phyloP scores from a whole-genome alignment of 768 basidiomycete species.

The Gautieria morchelliformis region DNA sequence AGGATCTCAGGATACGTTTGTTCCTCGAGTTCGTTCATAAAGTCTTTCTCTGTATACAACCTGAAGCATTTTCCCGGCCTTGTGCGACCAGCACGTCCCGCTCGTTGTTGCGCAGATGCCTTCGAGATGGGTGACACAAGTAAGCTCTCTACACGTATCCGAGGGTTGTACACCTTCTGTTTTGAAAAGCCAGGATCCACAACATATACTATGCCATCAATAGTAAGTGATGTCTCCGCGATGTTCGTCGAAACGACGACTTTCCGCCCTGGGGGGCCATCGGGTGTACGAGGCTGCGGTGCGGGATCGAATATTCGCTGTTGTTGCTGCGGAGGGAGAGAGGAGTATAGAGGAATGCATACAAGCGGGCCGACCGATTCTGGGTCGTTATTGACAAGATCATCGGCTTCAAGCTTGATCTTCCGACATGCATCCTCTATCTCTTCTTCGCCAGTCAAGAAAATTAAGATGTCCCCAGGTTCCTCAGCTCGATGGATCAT shows the following conservation, averaged over 20 bases:
- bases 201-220: slow-evolving; percentile 99
- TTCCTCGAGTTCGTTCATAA: slow-evolving; percentile 90
- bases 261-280: slow-evolving; percentile 82
- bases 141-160: slow-evolving; percentile 90
- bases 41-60: slow-evolving; percentile 94
- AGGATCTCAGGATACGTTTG: slow-evolving; percentile 97
- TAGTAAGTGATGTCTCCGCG: slow-evolving; percentile 94
- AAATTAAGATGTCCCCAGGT: slow-evolving; percentile 84
- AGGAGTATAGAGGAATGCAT: slow-evolving; percentile 92
- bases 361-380: slow-evolving; percentile 74
- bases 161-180: slow-evolving; percentile 96
- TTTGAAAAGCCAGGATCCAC: slow-evolving; percentile 97
- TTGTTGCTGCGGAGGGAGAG: slow-evolving; percentile 88
- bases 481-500: slow-evolving; percentile 98
- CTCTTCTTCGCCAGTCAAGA: slow-evolving; percentile 97
- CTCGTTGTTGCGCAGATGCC: slow-evolving; percentile 91
- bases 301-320: slow-evolving; percentile 94
- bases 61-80: slow-evolving; percentile 96
- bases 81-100: slow-evolving; percentile 93
- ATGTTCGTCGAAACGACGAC: slow-evolving; percentile 95
- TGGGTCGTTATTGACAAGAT: slow-evolving; percentile 60
- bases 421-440: slow-evolving; percentile 95
- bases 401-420: slow-evolving; percentile 86
- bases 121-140: slow-evolving; percentile 94
- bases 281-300: slow-evolving; percentile 48